These are phyloP conservation scores for Urostyla sp. DNA, from an alignment of 73 alveolate genomes.

Conservation along the genomic window DNA sequence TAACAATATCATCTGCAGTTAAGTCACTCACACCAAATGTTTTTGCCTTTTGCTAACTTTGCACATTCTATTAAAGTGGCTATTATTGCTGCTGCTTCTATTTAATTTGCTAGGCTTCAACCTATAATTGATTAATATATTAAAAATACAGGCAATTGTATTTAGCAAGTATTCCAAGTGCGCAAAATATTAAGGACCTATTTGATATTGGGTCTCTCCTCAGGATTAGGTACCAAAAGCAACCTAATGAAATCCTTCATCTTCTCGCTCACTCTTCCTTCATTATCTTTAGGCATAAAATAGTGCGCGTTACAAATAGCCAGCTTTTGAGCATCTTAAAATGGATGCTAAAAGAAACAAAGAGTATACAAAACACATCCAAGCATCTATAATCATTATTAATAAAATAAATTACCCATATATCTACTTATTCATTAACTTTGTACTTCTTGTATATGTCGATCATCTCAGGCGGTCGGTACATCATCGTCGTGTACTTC, in stretches of 20 bases:
- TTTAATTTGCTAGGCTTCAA: conserved; percentile 71
- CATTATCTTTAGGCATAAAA: conserved; percentile 76
- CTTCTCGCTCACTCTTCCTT: conserved; percentile 77
- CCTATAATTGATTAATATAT: background rate
- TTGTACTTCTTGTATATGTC: conserved; percentile 80
- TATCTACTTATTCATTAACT: conserved; percentile 90
- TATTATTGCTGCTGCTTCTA: conserved; percentile 31
- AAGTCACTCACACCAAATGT: conserved; percentile 43
- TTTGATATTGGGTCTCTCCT: conserved; percentile 83
- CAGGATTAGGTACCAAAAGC: conserved; percentile 94
- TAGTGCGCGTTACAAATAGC: conserved; percentile 93
- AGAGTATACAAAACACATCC: conserved; percentile 91
- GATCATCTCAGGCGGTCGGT: conserved; percentile 98
- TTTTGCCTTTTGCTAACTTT: background rate
- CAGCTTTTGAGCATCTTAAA: conserved; percentile 91
- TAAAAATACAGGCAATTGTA: conserved; percentile 51
- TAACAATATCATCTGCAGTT: conserved; percentile 58
- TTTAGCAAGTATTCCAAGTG: conserved; percentile 74
- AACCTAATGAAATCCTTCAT: conserved; percentile 88
- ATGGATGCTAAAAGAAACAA: conserved; percentile 93
- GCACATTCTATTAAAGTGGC: background rate
- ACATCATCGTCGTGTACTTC: conserved; percentile 96
- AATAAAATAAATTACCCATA: conserved; percentile 79
- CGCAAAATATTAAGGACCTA: conserved; percentile 70
- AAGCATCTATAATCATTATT: conserved; percentile 34